Conservation (phyloP, 371 early-diverging fungal species). For the Batkoa obscura region DNA sequence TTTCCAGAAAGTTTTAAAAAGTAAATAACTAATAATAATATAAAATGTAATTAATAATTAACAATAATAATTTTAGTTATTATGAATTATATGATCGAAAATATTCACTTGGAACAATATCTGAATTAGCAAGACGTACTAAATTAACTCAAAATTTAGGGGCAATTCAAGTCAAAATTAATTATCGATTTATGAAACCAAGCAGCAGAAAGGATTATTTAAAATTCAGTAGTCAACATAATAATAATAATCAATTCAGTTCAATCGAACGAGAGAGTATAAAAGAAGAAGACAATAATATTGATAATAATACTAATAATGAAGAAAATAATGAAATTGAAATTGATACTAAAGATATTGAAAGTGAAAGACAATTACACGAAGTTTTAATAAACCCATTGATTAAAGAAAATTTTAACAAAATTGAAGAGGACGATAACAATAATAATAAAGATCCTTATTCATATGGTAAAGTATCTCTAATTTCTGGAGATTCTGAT, state of each 20-base stretch:
- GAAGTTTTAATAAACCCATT: not conserved
- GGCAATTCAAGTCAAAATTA: slow-evolving; percentile 39
- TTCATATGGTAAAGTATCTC: not conserved
- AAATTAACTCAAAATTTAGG: slow-evolving; percentile 35
- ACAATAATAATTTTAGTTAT: slow-evolving; percentile 13
- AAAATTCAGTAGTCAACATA: not conserved
- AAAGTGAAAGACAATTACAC: no score
- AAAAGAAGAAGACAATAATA: not conserved
- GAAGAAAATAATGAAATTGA: not conserved
- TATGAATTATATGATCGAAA: slow-evolving; percentile 44
- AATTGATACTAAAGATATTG: not conserved
- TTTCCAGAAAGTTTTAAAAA: slow-evolving; percentile 46
- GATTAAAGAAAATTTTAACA: not conserved
- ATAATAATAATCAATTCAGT: slow-evolving; percentile 5
- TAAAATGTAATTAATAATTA: not conserved
- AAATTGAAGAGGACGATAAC: not conserved
- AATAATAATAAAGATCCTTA: not conserved
- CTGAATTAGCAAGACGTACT: slow-evolving; percentile 25
- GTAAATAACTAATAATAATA: slow-evolving; percentile 8
- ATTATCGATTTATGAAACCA: slow-evolving; percentile 29
- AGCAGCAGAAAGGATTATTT: no score
- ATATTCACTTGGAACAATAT: slow-evolving; percentile 30
- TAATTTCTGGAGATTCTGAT: not conserved
- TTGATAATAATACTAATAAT: not conserved
- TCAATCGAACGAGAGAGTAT: not conserved